A percentile compares a stretch with the other conserved stretches of the same genome.
These are phyloP conservation scores for Lotus japonicus DNA, from an alignment of 306 rosid species.

Conservation along the genomic window DNA sequence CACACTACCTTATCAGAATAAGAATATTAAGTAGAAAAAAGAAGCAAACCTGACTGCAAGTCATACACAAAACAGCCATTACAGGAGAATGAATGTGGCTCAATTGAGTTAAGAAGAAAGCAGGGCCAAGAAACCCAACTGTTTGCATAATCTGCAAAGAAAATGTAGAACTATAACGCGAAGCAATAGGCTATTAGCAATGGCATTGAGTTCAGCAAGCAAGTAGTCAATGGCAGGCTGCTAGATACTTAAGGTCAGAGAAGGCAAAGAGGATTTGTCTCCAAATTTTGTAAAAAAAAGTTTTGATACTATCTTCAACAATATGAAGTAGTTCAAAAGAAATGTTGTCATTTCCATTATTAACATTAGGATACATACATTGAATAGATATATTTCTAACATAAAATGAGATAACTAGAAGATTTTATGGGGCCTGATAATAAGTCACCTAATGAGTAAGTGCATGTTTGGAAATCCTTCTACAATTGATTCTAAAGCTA, in stretches of 20 bases:
- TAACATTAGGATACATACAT: neutral
- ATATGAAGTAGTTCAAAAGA: neutral
- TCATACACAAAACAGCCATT: constrained; percentile 94
- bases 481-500: no score
- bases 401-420: neutral
- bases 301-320: neutral
- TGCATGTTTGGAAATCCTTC: neutral
- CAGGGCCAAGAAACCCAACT: constrained; percentile 97
- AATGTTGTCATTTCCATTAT: neutral
- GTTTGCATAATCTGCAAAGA: constrained; percentile 88
- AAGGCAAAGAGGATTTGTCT: neutral
- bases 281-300: neutral
- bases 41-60: constrained; percentile 88
- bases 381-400: neutral
- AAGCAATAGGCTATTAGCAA: neutral
- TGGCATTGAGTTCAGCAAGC: neutral
- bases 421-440: neutral
- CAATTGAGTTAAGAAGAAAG: constrained; percentile 95
- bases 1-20: neutral
- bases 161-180: neutral
- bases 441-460: neutral
- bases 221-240: neutral
- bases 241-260: neutral
- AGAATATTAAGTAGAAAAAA: constrained; percentile 3
- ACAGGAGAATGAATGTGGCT: constrained; percentile 84